Evolutionary conservation across 1,284 basidiomycete species (phyloP), one percentile per base, ranked within the genome.

Genomic region (Singerocomus inundabilis): DNA sequence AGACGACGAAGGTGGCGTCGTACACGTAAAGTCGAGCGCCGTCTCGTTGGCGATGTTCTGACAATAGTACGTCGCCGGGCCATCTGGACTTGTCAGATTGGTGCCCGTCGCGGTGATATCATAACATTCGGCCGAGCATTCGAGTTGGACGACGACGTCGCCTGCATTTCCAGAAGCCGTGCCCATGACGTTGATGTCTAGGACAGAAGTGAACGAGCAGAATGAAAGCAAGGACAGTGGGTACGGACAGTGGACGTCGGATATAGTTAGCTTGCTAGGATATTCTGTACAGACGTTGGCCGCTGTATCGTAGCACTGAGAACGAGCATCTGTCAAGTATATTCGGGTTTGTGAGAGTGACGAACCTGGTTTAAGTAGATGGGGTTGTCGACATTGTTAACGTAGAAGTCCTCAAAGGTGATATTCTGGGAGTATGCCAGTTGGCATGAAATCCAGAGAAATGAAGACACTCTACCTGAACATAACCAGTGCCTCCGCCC

Each of bases 301-400:
- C 28, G 54, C 32, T 3, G 72, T 73, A 28, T 54, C 51, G 55
- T 76, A 77, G 51, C 74, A 77, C 62, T 76, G 50, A 26, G 6
- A 35, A 6, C 32, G 6, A 18, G n/a, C 7, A 12, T 55, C 69
- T 48, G 44, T 39, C 29, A 35, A 13, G 16, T 7, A 16, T 6
- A 7, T 3, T 13, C 28, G 24, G 6, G 7, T 15, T 6, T 12
- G 8, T 15, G 16, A 2, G 3, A 33, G n/a, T 8, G 7, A 57
- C 48, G 24, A 4, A 48, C 56, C 40, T 61, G 56, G 36, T 55
- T 13, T 37, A 59, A 12, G 24, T 57, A 59, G 13, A 79, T 68
- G 1, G 77, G 76, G 48, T 74, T 67, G 49, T 78, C 75, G 39
- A 74, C 72, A 46, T 73, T 72, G 38, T 57, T 56, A 33, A 71